Percentiles rank a stretch among this genome's conserved stretches.
These are phyloP conservation scores for Dryas alaskensis DNA, from an alignment of 306 rosid genomes.

Conservation along the genomic window DNA sequence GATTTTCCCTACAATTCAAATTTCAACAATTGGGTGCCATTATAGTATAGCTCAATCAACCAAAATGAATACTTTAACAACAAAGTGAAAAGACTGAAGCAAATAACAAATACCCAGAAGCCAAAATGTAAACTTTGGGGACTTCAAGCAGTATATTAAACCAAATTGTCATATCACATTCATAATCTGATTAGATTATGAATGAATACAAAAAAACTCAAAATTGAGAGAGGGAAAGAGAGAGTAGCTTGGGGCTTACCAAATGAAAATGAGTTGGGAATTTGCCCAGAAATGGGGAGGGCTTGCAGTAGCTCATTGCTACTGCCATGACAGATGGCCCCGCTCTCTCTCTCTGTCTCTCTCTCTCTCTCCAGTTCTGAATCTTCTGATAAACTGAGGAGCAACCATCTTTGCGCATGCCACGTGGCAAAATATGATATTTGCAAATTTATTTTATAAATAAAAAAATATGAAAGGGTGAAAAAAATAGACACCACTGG, in stretches of 20 bases:
- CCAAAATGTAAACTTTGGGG: background rate
- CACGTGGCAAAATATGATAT: conserved; percentile 11
- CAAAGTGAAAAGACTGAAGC: background rate
- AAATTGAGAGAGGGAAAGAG: background rate
- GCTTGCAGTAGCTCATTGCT: conserved; percentile 44
- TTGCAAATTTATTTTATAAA: background rate
- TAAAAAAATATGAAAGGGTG: too few species aligned
- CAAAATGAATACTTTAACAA: background rate
- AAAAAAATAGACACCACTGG: background rate
- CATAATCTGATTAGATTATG: background rate
- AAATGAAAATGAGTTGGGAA: conserved; percentile 21
- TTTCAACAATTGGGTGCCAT: background rate
- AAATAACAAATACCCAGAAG: background rate
- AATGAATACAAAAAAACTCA: background rate
- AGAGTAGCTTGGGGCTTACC: conserved; percentile 20
- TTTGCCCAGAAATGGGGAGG: conserved; percentile 52
- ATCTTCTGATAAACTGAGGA: background rate
- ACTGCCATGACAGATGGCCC: conserved; percentile 44
- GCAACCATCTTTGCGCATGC: background rate
- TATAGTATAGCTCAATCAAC: background rate
- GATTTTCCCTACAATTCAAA: conserved; percentile 32
- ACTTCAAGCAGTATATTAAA: background rate
- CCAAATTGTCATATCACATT: too few species aligned
- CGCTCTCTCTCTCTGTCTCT: background rate
- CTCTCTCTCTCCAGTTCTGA: background rate